These are phyloP conservation scores for Candida ascalaphidarum DNA, from an alignment of 805 yeast species.

Conservation along the genomic window DNA sequence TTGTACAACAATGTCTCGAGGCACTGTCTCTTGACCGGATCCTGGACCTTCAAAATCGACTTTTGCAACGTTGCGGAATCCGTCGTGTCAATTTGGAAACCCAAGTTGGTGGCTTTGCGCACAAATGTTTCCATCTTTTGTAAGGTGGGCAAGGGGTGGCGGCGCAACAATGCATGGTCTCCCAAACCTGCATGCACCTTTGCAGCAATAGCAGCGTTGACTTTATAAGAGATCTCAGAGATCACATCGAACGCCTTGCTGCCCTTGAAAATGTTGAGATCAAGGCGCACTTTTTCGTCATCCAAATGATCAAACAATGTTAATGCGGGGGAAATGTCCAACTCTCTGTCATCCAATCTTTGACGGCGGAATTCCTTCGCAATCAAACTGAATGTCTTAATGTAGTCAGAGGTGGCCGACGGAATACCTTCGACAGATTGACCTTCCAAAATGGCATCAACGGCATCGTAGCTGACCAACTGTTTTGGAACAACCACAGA, in stretches of 20 bases:
- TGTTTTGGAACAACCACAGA: constrained; percentile 59
- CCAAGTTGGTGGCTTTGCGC: constrained; percentile 57
- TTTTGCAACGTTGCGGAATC: constrained; percentile 63
- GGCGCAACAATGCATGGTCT: constrained; percentile 73
- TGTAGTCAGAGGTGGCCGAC: constrained; percentile 56
- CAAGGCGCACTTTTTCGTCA: constrained; percentile 70
- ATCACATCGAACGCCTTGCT: constrained; percentile 49
- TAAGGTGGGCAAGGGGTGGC: constrained; percentile 77
- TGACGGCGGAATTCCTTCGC: constrained; percentile 65
- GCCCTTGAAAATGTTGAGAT: constrained; percentile 64
- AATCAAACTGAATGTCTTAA: constrained; percentile 54
- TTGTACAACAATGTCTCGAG: constrained; percentile 75
- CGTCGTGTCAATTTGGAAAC: constrained; percentile 64
- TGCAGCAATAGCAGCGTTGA: constrained; percentile 80
- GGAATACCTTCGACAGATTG: constrained; percentile 20
- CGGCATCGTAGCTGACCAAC: constrained; percentile 43
- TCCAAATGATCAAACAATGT: constrained; percentile 74
- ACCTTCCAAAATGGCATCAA: constrained; percentile 42
- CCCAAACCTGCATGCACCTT: constrained; percentile 69
- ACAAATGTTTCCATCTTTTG: constrained; percentile 75
- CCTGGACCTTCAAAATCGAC: constrained; percentile 58
- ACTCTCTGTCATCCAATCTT: constrained; percentile 42
- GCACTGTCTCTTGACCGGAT: constrained; percentile 57
- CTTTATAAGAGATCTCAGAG: constrained; percentile 72
- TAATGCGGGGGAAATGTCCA: constrained; percentile 44